Conservation (phyloP, 495 filamentous ascomycete genomes). For the Evansstolkia leycettana region DNA sequence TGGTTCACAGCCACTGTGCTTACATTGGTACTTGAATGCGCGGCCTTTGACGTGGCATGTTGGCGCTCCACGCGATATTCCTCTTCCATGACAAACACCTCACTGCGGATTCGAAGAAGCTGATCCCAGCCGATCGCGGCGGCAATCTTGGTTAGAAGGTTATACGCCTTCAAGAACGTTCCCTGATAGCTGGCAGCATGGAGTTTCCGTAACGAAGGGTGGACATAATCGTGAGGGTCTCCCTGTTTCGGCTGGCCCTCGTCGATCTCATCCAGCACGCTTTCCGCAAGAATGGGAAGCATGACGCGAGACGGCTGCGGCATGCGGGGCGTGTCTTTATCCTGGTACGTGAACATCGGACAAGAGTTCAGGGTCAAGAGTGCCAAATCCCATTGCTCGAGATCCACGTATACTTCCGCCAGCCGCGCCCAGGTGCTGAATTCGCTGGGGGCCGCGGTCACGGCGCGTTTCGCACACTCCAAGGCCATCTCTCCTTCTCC, state of each 20-base stretch:
- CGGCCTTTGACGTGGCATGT: constrained; percentile 35
- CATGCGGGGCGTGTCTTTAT: constrained; percentile 91
- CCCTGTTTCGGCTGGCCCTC: constrained; percentile 68
- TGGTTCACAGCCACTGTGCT: constrained; percentile 62
- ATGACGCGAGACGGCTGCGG: constrained; percentile 78
- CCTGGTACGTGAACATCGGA: constrained; percentile 99
- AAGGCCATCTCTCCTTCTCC: constrained; percentile 75
- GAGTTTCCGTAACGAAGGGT: constrained; percentile 74
- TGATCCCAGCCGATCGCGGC: constrained; percentile 97
- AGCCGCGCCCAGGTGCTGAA: constrained; percentile 94
- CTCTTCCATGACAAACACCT: constrained; percentile 99
- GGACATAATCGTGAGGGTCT: constrained; percentile 65
- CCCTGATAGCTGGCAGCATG: constrained; percentile 83
- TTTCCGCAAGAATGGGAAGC: constrained; percentile 77
- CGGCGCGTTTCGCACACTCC: constrained; percentile 85
- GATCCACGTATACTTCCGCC: constrained; percentile 79
- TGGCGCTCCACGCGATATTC: constrained; percentile 90
- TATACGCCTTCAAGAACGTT: constrained; percentile 90
- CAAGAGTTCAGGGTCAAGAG: constrained; percentile 96
- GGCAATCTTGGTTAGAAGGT: constrained; percentile 85
- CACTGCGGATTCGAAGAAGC: constrained; percentile 80
- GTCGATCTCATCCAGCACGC: constrained; percentile 90
- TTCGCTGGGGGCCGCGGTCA: constrained; percentile 88
- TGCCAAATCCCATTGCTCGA: constrained; percentile 90
- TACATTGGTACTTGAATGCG: constrained; percentile 48